Percentiles rank a stretch among this genome's conserved stretches.
Conservation (phyloP, 179 eudicot genomes). For the Silene coronaria region DNA sequence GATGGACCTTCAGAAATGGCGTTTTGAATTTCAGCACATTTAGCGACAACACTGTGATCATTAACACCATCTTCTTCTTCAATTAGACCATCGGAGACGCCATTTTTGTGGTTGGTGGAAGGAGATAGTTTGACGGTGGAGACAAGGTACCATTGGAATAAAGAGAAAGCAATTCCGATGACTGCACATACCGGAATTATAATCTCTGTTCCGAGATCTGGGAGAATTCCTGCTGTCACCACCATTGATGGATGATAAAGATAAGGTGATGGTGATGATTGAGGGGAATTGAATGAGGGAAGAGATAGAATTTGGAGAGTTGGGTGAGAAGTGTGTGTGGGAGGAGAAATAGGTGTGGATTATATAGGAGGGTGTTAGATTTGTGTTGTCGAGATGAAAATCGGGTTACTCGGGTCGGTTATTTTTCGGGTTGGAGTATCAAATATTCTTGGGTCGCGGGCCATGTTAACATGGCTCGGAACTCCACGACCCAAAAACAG, state of each 20-base stretch:
- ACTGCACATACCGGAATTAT: slow-evolving; percentile 57
- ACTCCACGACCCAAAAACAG: too few species aligned
- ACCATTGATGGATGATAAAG: not conserved
- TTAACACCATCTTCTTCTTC: slow-evolving; percentile 67
- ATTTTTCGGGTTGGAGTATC: too few species aligned
- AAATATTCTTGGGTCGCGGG: too few species aligned
- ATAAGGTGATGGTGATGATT: not conserved
- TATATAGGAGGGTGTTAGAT: not conserved
- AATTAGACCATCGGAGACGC: slow-evolving; percentile 43
- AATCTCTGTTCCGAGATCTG: slow-evolving; percentile 68
- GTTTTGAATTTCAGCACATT: slow-evolving; percentile 69
- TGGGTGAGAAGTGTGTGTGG: not conserved
- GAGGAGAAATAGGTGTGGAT: not conserved
- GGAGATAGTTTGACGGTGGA: slow-evolving; percentile 46
- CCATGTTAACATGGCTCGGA: too few species aligned
- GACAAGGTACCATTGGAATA: slow-evolving; percentile 62
- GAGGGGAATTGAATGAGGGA: not conserved
- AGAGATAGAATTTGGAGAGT: not conserved
- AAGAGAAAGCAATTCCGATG: slow-evolving; percentile 58
- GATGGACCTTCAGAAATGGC: slow-evolving; percentile 65
- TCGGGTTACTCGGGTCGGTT: not conserved
- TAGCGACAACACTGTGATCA: slow-evolving; percentile 46
- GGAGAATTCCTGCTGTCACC: slow-evolving; percentile 36
- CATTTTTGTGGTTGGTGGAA: slow-evolving; percentile 22
- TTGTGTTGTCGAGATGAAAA: not conserved